phyloP scores from a whole-genome alignment of 2,329 filamentous ascomycete species.

The Sporothrix globosa region DNA sequence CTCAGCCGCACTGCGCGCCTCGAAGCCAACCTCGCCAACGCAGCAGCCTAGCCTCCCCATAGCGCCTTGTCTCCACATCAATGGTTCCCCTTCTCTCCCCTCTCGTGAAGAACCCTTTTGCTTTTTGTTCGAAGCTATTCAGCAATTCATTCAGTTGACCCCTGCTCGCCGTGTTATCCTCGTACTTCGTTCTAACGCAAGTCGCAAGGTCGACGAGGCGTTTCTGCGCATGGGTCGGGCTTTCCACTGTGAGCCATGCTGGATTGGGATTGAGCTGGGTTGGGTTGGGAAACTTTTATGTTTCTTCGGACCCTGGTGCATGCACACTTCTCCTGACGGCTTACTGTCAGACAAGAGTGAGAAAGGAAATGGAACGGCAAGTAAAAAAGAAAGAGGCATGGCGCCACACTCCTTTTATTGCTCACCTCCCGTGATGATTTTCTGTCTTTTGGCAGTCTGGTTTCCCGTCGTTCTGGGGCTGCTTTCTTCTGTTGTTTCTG shows the following conservation, averaged over 20 bases:
- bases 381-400: neutral
- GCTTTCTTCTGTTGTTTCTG: neutral
- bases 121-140: neutral
- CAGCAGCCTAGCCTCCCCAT: conserved; percentile 4
- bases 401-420: conserved; percentile 10
- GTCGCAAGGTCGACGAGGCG: neutral
- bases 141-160: no score
- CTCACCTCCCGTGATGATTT: conserved; percentile 1
- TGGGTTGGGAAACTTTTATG: no score
- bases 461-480: neutral
- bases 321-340: neutral
- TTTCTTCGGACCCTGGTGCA: neutral
- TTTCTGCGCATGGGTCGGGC: neutral
- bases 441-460: neutral
- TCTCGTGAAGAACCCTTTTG: neutral
- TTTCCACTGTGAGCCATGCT: conserved; percentile 7
- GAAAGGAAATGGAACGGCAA: neutral
- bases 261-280: conserved; percentile 1
- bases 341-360: neutral
- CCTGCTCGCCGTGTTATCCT: neutral
- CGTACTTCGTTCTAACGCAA: neutral
- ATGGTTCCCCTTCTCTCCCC: neutral
- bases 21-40: neutral
- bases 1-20: conserved; percentile 23
- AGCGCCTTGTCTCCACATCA: conserved; percentile 1